These are phyloP conservation scores for Neurospora intermedia DNA, from an alignment of 495 filamentous ascomycete species.

Conservation along the genomic window DNA sequence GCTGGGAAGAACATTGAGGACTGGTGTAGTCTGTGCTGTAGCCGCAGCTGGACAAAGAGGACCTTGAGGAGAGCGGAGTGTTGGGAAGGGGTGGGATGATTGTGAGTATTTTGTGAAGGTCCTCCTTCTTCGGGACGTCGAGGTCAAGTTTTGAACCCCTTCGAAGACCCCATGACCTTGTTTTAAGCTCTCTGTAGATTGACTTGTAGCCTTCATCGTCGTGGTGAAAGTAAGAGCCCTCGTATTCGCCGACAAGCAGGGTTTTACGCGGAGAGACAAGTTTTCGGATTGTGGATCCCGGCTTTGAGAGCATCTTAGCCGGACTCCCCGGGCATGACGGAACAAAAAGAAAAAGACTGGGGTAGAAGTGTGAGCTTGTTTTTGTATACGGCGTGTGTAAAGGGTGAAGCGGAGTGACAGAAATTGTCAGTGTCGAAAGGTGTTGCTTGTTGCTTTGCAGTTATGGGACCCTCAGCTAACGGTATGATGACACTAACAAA, in stretches of 20 bases:
- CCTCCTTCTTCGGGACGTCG: conserved; percentile 28
- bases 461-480: conserved; percentile 1
- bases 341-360: not conserved
- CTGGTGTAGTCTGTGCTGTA: conserved; percentile 11
- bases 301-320: conserved; percentile 32
- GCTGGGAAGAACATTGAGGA: conserved; percentile 13
- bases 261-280: conserved; percentile 29
- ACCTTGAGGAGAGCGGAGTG: conserved; percentile 35
- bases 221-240: conserved; percentile 19
- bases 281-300: conserved; percentile 34
- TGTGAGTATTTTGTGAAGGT: conserved; percentile 26
- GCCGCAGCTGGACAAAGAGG: conserved; percentile 38
- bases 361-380: conserved; percentile 1
- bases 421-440: conserved; percentile 3
- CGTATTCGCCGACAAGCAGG: conserved; percentile 20
- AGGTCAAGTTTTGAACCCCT: conserved; percentile 28
- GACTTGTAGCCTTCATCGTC: conserved; percentile 16
- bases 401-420: not conserved
- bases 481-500: conserved; percentile 3
- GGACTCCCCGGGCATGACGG: not conserved
- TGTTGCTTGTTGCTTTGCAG: not conserved
- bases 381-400: conserved; percentile 7
- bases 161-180: conserved; percentile 20
- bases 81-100: conserved; percentile 33
- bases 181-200: conserved; percentile 11